A percentile compares a stretch with the other conserved stretches of the same genome.
phyloP scores from a whole-genome alignment of 2,329 filamentous ascomycete genomes.

The Cercospora citrullina region DNA sequence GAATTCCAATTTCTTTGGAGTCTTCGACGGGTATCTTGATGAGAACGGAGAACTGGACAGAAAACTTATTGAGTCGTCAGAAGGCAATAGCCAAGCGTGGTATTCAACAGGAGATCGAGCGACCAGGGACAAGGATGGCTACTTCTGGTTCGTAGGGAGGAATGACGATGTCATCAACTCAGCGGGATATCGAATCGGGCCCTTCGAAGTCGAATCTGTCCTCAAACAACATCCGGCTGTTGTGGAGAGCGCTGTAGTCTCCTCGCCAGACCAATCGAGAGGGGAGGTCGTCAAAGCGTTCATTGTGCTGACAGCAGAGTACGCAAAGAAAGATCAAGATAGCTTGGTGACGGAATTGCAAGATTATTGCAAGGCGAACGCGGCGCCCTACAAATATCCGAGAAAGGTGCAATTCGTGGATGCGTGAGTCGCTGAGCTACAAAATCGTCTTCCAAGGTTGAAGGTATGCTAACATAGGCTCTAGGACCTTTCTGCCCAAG shows the following conservation, averaged over 20 bases:
- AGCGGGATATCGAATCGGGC: constrained; percentile 44
- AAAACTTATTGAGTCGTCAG: constrained; percentile 17
- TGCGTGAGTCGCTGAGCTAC: background rate
- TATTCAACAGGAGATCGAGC: constrained; percentile 62
- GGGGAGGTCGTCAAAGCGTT: constrained; percentile 48
- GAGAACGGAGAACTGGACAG: constrained; percentile 31
- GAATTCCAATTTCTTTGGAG: constrained; percentile 30
- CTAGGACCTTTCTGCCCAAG: constrained; percentile 41
- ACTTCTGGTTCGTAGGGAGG: constrained; percentile 98
- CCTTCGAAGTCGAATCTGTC: constrained; percentile 47
- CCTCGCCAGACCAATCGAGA: constrained; percentile 41
- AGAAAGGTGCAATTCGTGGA: constrained; percentile 44
- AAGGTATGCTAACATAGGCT: background rate
- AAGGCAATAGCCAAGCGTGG: constrained; percentile 24
- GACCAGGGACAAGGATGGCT: constrained; percentile 91
- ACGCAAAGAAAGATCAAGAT: constrained; percentile 22
- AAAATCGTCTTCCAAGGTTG: background rate
- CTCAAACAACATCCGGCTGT: constrained; percentile 44
- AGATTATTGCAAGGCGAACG: constrained; percentile 44
- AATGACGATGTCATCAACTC: constrained; percentile 71
- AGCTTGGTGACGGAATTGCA: constrained; percentile 41
- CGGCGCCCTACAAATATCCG: constrained; percentile 47
- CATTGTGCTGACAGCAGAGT: constrained; percentile 40
- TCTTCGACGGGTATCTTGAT: constrained; percentile 35
- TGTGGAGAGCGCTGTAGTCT: constrained; percentile 45